Evolutionary conservation across 345 rosid species (phyloP), one percentile per base, ranked within the genome.

Genomic region (Microcos paniculata): DNA sequence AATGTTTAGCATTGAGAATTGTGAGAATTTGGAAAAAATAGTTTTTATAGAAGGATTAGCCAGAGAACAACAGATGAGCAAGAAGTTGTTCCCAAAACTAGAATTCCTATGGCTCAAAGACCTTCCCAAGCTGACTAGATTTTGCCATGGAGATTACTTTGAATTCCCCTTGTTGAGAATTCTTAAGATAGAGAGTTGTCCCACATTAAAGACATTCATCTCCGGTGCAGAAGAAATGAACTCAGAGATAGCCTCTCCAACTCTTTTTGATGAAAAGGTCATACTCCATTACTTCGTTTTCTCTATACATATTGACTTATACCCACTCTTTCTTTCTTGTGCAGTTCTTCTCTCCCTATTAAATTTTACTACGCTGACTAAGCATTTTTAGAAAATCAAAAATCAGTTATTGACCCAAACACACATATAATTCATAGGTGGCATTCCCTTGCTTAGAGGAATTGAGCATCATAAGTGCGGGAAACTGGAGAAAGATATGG

Each of bases 111-210:
- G 4, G 16, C 6, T 66, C 13, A 42, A 42, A n/a, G 52, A n/a
- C n/a, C 21, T 10, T 45, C 78, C 72, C 1, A 55, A 76, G 48
- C 73, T 79, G 18, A 2, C 13, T 24, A 19, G 35, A 30, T 74
- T 78, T n/a, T 45, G 64, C 51, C 9, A 0, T 13, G 64, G 78
- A 2, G 6, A 35, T 35, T 4, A 7, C 40, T 0, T 7, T 35
- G 40, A 3, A 35, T 35, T 35, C 40, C 40, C 40, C 40, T 35
- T 35, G 6, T 7, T 35, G 40, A 35, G 4, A 35, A 35, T 3
- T 35, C 40, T 35, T 7, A 3, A 7, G 40, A 35, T 35, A 35
- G 4, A 7, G 40, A 7, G 6, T 7, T 35, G 40, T 35, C 40
- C 4, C 6, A 4, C 6, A 7, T 35, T 35, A 3, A 35, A 35